Base-by-base conservation (phyloP, 441 rosid genomes). In the Capsella rubella region DNA sequence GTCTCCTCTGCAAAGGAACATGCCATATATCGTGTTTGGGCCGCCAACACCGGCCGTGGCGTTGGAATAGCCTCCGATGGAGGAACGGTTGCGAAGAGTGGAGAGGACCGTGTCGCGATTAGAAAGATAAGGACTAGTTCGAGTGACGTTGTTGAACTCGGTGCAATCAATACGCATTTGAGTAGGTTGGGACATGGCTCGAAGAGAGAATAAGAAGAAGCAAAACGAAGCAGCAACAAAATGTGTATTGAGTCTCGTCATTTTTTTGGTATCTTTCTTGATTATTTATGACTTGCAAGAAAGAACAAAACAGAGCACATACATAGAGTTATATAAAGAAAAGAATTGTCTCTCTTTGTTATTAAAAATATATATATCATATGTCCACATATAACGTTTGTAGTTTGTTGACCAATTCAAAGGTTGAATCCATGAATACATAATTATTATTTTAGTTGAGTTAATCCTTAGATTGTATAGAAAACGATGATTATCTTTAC, bases 1-100 rank as follows among this genome's bases (percentile, higher is more conserved):
- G 67, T 74, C 72, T 66, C 72, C 78, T 66, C 67, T 58, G 10
- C 78, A 74, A 1, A 66, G 28, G 27, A 57, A 74, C 72, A 74
- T 74, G 35, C 78, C 72, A 47, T 50, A 47, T 34, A 74, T 64
- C 29, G 34, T 66, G 59, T 66, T 50, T 15, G 53, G 72, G 78
- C 6, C 50, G 78, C 6, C 50, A n/a, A 31, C 61, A 37, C 72
- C 78, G 14, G 31, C 9, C 4, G 78, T 66, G 72, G 35, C 53
- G 46, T 66, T 66, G 13, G 60, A 39, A 74, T 73, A 73, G 25
- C 5, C 40, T 43, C 54, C 76, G 13, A 52, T 25, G 16, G 76
- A 31, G 53, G 76, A 72, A 13, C 16, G 27, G 46, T 72, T 6
- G 28, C 54, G 76, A 60, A 60, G 50, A 21, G 34, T 60, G 0